Conservation (phyloP, 495 filamentous ascomycete species). For the Aspergillus campestris region DNA sequence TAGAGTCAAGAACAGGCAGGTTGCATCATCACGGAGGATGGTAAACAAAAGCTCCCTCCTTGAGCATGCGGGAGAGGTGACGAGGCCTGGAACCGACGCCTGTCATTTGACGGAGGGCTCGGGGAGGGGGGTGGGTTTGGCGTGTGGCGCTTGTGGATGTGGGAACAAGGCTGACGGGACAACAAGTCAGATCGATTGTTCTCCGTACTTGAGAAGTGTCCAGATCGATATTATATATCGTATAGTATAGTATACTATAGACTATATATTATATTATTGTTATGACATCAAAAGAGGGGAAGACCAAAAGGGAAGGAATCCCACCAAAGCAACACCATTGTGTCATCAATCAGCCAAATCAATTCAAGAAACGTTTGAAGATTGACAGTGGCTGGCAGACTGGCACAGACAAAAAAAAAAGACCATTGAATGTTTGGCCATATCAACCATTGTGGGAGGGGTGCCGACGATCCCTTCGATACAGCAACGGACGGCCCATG, state of each 20-base stretch:
- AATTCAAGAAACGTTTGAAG: no score
- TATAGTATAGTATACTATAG: constrained; percentile 1
- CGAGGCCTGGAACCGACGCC: neutral
- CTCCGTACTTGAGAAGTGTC: constrained; percentile 14
- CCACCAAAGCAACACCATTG: no score
- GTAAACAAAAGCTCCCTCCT: neutral
- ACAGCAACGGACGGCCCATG: constrained; percentile 8
- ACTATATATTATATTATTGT: neutral
- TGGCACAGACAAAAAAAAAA: neutral
- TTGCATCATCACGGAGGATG: no score
- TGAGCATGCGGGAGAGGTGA: neutral
- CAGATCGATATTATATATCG: constrained; percentile 13
- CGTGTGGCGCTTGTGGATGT: constrained; percentile 17
- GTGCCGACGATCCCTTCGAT: constrained; percentile 8
- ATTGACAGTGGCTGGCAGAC: neutral
- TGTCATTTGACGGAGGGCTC: constrained; percentile 9
- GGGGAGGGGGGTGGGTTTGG: constrained; percentile 14
- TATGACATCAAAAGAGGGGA: neutral
- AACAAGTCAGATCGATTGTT: constrained; percentile 21
- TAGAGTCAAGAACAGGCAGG: no score
- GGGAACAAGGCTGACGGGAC: constrained; percentile 26
- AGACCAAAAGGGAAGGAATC: neutral
- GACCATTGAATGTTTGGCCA: neutral
- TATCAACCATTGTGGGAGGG: constrained; percentile 3
- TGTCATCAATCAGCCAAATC: no score